Conservation (phyloP, 148 eudicot genomes). For the Fallopia convolvulus region DNA sequence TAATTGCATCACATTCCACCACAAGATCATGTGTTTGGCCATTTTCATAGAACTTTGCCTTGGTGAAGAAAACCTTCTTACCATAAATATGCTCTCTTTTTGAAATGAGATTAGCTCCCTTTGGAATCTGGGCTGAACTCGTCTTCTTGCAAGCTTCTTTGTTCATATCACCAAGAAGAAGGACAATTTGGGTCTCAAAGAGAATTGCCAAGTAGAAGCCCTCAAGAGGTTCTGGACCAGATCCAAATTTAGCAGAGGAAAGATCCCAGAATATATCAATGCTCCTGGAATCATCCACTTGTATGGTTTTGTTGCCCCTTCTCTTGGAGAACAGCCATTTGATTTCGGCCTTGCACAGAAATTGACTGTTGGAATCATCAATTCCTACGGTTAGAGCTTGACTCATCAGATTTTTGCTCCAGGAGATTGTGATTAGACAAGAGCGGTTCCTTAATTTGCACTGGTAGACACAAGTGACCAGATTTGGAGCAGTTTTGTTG, state of each 20-base stretch:
- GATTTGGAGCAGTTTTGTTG: constrained; percentile 40
- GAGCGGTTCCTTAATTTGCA: constrained; percentile 40
- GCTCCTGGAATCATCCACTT: constrained; percentile 24
- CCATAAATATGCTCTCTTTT: constrained; percentile 51
- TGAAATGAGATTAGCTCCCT: constrained; percentile 28
- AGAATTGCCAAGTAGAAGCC: constrained; percentile 48
- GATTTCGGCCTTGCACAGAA: constrained; percentile 17
- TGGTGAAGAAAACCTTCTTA: constrained; percentile 39
- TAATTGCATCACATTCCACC: constrained; percentile 42
- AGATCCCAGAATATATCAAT: constrained; percentile 49
- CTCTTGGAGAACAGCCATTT: constrained; percentile 18
- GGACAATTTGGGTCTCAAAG: constrained; percentile 38
- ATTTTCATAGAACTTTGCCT: constrained; percentile 35
- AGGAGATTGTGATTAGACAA: constrained; percentile 34
- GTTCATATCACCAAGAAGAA: constrained; percentile 45
- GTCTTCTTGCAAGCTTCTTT: constrained; percentile 51
- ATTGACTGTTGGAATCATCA: constrained; percentile 32
- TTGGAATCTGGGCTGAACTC: constrained; percentile 21
- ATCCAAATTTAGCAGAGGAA: constrained; percentile 50
- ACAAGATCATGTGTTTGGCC: constrained; percentile 38
- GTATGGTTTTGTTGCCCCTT: constrained; percentile 14
- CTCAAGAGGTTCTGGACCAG: constrained; percentile 49
- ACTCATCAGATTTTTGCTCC: constrained; percentile 60
- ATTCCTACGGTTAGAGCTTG: constrained; percentile 49
- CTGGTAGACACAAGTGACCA: constrained; percentile 49